Base-by-base conservation (phyloP, 352 stramenopile genomes). In the Phytophthora chlamydospora region DNA sequence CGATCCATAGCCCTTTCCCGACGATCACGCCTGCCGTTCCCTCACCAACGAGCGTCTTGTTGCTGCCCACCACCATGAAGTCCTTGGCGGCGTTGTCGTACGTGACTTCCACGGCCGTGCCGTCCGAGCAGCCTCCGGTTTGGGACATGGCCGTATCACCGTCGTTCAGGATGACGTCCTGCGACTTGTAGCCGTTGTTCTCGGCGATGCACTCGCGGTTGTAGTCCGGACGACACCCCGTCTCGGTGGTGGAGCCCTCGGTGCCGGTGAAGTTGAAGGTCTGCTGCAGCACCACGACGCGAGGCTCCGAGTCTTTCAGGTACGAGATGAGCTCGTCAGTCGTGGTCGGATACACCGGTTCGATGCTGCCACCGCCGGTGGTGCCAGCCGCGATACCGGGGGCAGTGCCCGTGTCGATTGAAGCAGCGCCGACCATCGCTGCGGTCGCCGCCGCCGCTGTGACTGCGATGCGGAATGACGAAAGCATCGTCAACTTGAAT, bases 31-130 rank as follows among this genome's bases (percentile, higher is more conserved):
- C 74, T 6, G 49, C 66, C 7, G 27, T 69, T 17, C 69, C 72
- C 29, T 76, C 66, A 14, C 77, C 74, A 12, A 74, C 62, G 0
- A 87, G 54, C 2, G 77, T 87, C 63, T 87, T 84, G 66, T 83
- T 71, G 48, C 43, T 59, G 6, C 12, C 38, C 4, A 82, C 46
- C 0, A 55, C 29, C 5, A 85, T 49, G 2, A 67, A 58, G 40
- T 72, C 61, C 43, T 66, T 39, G 42, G 43, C 73, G 0, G 74
- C 73, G 24, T 76, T 58, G 42, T 83, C 74, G 59, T 76, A 83
- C 13, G 68, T 75, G 32, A 86, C 50, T 0, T 50, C 40, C 12
- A 72, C 56, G 0, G 19, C 24, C 10, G 51, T 48, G 17, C 58
- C 70, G 39, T 79, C 59, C 4, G 21, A 45, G 48, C 68, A 78